Conservation (phyloP, 768 basidiomycete genomes). For the Tylopilus sp. region DNA sequence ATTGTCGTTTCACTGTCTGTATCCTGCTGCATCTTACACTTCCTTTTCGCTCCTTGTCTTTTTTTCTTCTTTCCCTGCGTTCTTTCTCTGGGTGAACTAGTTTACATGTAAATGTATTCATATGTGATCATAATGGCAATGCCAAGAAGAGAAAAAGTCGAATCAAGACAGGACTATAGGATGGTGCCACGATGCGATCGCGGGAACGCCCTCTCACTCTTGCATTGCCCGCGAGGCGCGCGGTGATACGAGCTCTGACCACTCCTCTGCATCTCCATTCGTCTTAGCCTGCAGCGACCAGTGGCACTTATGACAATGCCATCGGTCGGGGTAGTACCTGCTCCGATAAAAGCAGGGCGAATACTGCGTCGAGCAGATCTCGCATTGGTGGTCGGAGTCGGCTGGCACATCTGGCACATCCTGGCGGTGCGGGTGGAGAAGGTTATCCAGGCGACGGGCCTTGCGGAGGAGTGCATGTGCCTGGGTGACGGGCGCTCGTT, state of each 20-base stretch:
- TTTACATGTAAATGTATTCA: slow-evolving; percentile 29
- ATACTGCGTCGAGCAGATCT: slow-evolving; percentile 60
- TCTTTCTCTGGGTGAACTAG: slow-evolving; percentile 12
- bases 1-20: slow-evolving; percentile 10
- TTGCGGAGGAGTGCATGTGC: slow-evolving; percentile 88
- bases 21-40: slow-evolving; percentile 21
- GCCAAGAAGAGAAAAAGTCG: neutral
- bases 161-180: neutral
- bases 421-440: slow-evolving; percentile 47
- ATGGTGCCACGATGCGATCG: neutral
- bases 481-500: slow-evolving; percentile 66
- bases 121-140: slow-evolving; percentile 21
- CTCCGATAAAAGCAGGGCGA: slow-evolving; percentile 73
- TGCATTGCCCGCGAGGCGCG: slow-evolving; percentile 15
- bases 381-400: slow-evolving; percentile 43
- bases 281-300: slow-evolving; percentile 17
- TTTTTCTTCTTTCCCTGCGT: neutral
- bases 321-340: slow-evolving; percentile 22
- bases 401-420: slow-evolving; percentile 27
- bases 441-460: slow-evolving; percentile 76
- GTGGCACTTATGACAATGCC: slow-evolving; percentile 47
- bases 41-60: neutral
- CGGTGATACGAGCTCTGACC: slow-evolving; percentile 12
- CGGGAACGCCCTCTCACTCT: slow-evolving; percentile 8
- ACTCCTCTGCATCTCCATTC: slow-evolving; percentile 7